Base-by-base conservation (phyloP, 257 asterid genomes). In the Solanum chiquidenum region DNA sequence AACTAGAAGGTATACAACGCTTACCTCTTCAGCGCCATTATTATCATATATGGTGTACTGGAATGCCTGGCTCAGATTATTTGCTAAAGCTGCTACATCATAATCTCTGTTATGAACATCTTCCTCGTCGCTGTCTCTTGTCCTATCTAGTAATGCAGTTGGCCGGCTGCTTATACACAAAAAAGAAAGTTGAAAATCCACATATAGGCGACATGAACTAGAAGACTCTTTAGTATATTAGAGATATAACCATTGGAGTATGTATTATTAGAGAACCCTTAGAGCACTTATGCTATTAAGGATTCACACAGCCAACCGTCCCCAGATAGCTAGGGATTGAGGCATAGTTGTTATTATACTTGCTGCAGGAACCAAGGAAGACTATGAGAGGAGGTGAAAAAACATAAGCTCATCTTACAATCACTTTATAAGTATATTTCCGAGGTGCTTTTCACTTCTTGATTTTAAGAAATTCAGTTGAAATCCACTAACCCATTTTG, bases 101-200 rank as follows among this genome's bases (percentile, higher is more conserved):
- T 94, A 96, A 89, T 96, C 99, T 90, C 96, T 93, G 90, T 93
- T 97, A 87, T 94, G 98, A 86, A 77, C 92, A 93, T 94, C 99
- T 79, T 95, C 99, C 91, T 94, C 99, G 25, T 96, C 99, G 83
- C 97, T 95, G 86, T 96, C 99, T 93, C 98, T 94, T 86, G 92
- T 90, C 91, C 97, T 92, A 89, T 95, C 98, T 37, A 92, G 96
- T 80, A 95, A 89, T 88, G 98, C 96, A 90, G 98, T 93, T 86
- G 99, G 99, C 34, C 99, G 98, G 90, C 99, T 96, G 95, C 66
- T 46, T 49, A 29, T 29, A 49, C 25, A 82, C 60, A 82, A 49
- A 49, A 52, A 49, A 16, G 40, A 37, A 82, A 82, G 71, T 46
- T 21, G 33, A 23, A 34, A 74, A 21, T 21, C 83, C 83, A 74